Conservation (phyloP, 495 filamentous ascomycete species). For the Bacidia gigantensis region DNA sequence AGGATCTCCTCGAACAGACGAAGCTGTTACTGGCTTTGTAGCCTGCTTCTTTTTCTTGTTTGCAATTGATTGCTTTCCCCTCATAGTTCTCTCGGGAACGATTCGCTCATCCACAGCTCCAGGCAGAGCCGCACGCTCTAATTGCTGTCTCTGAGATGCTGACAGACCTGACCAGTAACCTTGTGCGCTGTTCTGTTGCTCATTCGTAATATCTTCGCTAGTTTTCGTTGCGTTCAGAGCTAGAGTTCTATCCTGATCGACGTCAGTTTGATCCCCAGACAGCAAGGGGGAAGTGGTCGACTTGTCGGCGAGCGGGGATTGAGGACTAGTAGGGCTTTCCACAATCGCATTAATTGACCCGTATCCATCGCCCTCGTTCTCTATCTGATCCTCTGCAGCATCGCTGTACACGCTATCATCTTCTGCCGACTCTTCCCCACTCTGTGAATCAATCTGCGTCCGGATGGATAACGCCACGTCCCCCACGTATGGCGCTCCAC, state of each 20-base stretch:
- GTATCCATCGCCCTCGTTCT: conserved; percentile 60
- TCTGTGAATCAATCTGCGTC: conserved; percentile 19
- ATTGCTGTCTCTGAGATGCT: conserved; percentile 38
- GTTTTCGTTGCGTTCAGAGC: conserved; percentile 10
- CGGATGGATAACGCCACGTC: conserved; percentile 19
- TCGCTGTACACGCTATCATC: conserved; percentile 71
- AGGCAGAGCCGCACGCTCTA: conserved; percentile 40
- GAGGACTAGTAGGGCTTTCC: conserved; percentile 36
- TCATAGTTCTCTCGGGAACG: conserved; percentile 11
- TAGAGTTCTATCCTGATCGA: conserved; percentile 4
- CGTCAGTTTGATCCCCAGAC: conserved; percentile 3
- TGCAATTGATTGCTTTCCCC: conserved; percentile 5
- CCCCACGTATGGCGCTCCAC: conserved; percentile 18
- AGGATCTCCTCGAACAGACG: background rate
- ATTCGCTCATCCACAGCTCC: conserved; percentile 34
- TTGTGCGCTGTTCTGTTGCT: conserved; percentile 39
- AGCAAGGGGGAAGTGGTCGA: background rate
- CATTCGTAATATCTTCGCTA: conserved; percentile 14
- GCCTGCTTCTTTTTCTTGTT: conserved; percentile 14
- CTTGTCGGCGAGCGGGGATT: conserved; percentile 1
- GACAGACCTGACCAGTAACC: conserved; percentile 51
- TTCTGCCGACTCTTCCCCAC: conserved; percentile 34
- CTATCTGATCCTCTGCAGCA: conserved; percentile 63
- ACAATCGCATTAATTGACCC: conserved; percentile 75
- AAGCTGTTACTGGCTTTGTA: conserved; percentile 7